Conservation (phyloP, 768 basidiomycete species). For the Obba rivulosa region DNA sequence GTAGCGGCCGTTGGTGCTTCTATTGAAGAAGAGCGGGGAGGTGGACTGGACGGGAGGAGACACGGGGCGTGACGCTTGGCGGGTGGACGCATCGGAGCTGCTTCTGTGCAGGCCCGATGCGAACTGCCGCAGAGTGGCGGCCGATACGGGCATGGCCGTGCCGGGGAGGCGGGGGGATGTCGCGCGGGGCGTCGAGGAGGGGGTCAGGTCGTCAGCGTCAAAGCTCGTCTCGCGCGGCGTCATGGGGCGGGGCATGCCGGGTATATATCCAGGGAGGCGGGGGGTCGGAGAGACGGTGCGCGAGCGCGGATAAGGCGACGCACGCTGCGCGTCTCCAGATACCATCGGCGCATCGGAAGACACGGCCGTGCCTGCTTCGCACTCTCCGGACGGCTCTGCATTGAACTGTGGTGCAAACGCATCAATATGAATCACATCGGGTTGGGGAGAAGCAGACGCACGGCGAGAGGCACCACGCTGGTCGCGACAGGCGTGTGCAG, state of each 20-base stretch:
- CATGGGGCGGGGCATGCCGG: conserved; percentile 89
- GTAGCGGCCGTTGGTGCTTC: conserved; percentile 58
- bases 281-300: conserved; percentile 45
- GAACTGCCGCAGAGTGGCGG: conserved; percentile 29
- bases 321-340: conserved; percentile 45
- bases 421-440: neutral
- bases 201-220: conserved; percentile 69
- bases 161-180: conserved; percentile 51
- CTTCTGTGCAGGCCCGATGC: conserved; percentile 40
- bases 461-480: too few species aligned
- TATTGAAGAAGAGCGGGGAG: conserved; percentile 47
- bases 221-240: conserved; percentile 68
- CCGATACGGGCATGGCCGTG: conserved; percentile 24
- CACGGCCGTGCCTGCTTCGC: conserved; percentile 66
- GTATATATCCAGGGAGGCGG: conserved; percentile 76
- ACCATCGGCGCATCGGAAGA: conserved; percentile 54
- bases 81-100: conserved; percentile 51
- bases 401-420: too few species aligned
- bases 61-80: conserved; percentile 39
- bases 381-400: conserved; percentile 23
- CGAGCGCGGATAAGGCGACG: conserved; percentile 50
- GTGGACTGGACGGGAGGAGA: conserved; percentile 40
- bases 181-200: conserved; percentile 72
- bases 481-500: conserved; percentile 4
- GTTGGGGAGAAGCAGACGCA: too few species aligned